A percentile compares a stretch with the other conserved stretches of the same genome.
Conservation (phyloP, 1,139 yeast species). For the Geotrichum restrictum region DNA sequence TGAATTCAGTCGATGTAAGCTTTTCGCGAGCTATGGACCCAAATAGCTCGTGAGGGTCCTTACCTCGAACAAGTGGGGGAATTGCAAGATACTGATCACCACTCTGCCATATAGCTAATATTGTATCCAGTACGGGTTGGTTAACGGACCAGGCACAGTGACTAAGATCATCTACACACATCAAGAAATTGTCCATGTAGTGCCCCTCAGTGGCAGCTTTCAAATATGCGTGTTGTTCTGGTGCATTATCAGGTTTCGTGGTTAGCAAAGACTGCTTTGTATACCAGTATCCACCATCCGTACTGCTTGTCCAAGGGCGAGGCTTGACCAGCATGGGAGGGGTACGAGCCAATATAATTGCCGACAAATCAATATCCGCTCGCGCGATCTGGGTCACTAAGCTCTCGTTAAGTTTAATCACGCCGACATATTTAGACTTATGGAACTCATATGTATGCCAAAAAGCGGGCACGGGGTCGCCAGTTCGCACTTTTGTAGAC, state of each 20-base stretch:
- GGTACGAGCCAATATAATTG: constrained; percentile 59
- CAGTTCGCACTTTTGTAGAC: constrained; percentile 42
- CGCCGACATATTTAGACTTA: constrained; percentile 69
- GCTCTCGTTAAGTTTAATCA: constrained; percentile 63
- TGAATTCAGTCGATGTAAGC: constrained; percentile 52
- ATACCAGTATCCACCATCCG: constrained; percentile 71
- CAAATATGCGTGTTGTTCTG: constrained; percentile 77
- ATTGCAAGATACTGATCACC: constrained; percentile 69
- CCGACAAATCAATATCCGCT: constrained; percentile 38
- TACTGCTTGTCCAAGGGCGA: constrained; percentile 68
- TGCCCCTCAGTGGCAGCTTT: constrained; percentile 67
- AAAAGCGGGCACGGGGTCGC: constrained; percentile 71
- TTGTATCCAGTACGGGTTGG: constrained; percentile 55
- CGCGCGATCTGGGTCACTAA: constrained; percentile 53
- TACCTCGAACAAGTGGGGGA: constrained; percentile 58
- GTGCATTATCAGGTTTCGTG: constrained; percentile 55
- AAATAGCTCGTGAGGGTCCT: constrained; percentile 51
- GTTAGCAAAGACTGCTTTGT: constrained; percentile 58
- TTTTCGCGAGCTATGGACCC: constrained; percentile 50
- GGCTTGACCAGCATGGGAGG: constrained; percentile 89
- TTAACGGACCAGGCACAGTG: constrained; percentile 86
- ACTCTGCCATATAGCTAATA: constrained; percentile 72
- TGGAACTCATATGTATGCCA: constrained; percentile 71
- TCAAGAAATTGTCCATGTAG: constrained; percentile 57
- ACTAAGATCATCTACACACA: constrained; percentile 80